A percentile compares a stretch with the other conserved stretches of the same genome.
Evolutionary conservation across 148 eudicot species (phyloP).

Genomic region (Camellia sinensis): DNA sequence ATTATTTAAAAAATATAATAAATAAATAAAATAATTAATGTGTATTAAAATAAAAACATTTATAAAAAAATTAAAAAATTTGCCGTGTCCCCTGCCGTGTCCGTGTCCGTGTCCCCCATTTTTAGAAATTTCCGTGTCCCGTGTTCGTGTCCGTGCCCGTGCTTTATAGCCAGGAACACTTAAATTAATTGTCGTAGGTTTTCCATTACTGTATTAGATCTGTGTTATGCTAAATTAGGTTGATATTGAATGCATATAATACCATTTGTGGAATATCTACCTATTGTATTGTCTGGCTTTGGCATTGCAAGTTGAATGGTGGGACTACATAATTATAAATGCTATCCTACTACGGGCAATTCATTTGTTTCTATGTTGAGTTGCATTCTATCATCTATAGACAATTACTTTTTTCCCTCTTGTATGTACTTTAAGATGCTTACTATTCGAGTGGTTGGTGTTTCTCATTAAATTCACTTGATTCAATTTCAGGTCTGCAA

Average conservation of each 20-base stretch:
- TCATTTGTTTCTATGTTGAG: not conserved
- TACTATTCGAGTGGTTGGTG: not conserved
- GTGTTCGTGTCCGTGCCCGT: too few species aligned
- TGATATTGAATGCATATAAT: not conserved
- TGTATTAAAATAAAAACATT: too few species aligned
- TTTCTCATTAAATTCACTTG: not conserved
- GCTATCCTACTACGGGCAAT: not conserved
- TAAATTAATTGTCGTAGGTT: not conserved
- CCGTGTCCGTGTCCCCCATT: too few species aligned
- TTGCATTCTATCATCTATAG: not conserved
- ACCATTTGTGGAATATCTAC: not conserved
- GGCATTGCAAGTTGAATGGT: not conserved
- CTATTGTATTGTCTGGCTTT: not conserved
- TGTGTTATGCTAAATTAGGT: not conserved
- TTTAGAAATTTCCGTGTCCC: too few species aligned
- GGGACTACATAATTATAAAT: not conserved
- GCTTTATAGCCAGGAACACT: too few species aligned
- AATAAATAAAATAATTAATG: too few species aligned
- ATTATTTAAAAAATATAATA: too few species aligned
- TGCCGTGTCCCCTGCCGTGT: too few species aligned
- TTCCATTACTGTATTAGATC: not conserved
- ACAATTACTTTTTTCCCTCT: too few species aligned
- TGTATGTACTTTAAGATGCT: not conserved
- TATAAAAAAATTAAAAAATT: too few species aligned
- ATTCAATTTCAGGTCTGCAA: constrained; percentile 84